Evolutionary conservation across 306 rosid species (phyloP), one percentile per base, ranked within the genome.

Genomic region (Rosa chinensis): DNA sequence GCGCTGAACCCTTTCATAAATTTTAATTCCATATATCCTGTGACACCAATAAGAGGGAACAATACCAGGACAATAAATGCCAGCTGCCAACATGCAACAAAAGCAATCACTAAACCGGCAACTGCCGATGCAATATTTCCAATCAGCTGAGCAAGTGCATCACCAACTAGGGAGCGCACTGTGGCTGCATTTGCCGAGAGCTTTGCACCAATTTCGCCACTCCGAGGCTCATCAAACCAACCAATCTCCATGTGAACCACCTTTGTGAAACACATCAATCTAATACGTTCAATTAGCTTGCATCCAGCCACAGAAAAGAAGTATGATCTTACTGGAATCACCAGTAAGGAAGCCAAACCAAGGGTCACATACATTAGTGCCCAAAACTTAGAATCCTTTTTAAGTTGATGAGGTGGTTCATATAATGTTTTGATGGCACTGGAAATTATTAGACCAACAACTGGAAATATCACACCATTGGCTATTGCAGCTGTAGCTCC

Each of bases 181-280:
- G 84, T 72, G 23, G 98, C 93, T 42, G 98, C 97, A 80, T 93
- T 97, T 4, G 91, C 86, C 6, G 98, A 91, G 62, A 93, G 93
- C 85, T 93, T 88, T 5, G 98, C 89, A 55, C 98, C 94, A 76
- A 93, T 25, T 0, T 83, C 82, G 5, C 98, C 98, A 17, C 58
- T 52, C 8, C 58, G 58, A 52, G 58, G 58, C 58, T 52, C 21
- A 52, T 52, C 58, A 52, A 52, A 52, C 58, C 58, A 52, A 0
- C 58, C 58, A 17, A 52, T 20, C 58, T 52, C 58, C 58, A 52
- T 52, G n/a, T 52, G 58, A 16, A 52, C 58, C 58, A 52, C 58
- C 58, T 52, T 52, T 52, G 58, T 52, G n/a, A 52, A 52, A 52
- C 58, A 52, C 58, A 52, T 52, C n/a, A 52, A 52, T 18, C 58